These are phyloP conservation scores for Pseudogymnoascus sp. DNA, from an alignment of 2,329 filamentous ascomycete genomes.

Conservation along the genomic window DNA sequence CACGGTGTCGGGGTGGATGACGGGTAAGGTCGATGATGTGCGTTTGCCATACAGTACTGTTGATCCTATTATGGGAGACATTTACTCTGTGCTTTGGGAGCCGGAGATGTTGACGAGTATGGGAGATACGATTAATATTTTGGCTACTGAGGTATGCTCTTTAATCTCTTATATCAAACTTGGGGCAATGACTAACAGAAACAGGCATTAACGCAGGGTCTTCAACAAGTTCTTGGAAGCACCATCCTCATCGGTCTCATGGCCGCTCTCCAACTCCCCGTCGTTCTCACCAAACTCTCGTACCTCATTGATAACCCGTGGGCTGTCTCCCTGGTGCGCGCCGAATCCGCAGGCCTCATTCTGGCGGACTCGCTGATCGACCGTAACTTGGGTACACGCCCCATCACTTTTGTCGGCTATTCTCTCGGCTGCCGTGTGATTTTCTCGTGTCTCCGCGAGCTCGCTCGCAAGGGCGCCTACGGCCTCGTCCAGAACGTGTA, in stretches of 20 bases:
- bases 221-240: constrained; percentile 88
- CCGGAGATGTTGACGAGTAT: constrained; percentile 97
- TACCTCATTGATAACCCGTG: constrained; percentile 98
- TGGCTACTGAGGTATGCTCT: constrained; percentile 80
- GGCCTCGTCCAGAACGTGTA: constrained; percentile 93
- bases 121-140: constrained; percentile 96
- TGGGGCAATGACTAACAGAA: constrained; percentile 21
- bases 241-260: constrained; percentile 85
- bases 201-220: constrained; percentile 84
- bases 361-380: constrained; percentile 90
- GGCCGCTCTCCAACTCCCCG: constrained; percentile 84
- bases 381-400: constrained; percentile 80
- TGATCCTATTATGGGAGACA: constrained; percentile 94
- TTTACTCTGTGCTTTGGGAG: constrained; percentile 96
- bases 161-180: background rate
- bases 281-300: constrained; percentile 84
- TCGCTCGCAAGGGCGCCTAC: constrained; percentile 72
- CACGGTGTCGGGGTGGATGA: constrained; percentile 97
- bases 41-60: constrained; percentile 92
- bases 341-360: constrained; percentile 80
- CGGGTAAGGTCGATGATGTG: constrained; percentile 93
- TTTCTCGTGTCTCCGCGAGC: constrained; percentile 80
- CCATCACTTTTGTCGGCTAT: constrained; percentile 89
- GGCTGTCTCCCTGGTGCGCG: constrained; percentile 90
- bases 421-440: constrained; percentile 89